phyloP scores from a whole-genome alignment of 352 stramenopile species.

The Thraustochytrium sp. region DNA sequence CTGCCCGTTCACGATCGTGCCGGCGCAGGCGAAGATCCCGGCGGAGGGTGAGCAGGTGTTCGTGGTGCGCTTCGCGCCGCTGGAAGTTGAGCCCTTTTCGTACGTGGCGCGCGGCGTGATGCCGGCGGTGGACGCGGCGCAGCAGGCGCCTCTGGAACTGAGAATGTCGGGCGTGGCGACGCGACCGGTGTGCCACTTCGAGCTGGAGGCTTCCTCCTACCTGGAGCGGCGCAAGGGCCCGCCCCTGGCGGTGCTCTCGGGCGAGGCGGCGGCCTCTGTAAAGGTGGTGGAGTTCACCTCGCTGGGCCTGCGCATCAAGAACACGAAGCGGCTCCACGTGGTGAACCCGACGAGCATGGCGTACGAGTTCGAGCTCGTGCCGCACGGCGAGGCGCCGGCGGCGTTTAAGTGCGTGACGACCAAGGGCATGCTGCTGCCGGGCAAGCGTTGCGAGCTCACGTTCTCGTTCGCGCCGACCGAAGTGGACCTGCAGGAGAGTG shows the following conservation, averaged over 20 bases:
- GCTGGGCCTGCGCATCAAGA: constrained; percentile 76
- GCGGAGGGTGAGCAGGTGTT: constrained; percentile 65
- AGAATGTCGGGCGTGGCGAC: constrained; percentile 66
- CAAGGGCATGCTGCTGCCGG: constrained; percentile 80
- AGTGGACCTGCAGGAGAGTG: constrained; percentile 76
- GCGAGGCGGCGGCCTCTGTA: constrained; percentile 71
- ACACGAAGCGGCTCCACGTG: constrained; percentile 83
- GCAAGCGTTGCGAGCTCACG: constrained; percentile 87
- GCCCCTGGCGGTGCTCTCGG: constrained; percentile 20
- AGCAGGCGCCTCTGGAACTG: constrained; percentile 52
- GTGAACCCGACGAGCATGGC: constrained; percentile 84
- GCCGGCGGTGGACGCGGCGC: not conserved
- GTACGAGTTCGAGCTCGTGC: constrained; percentile 86
- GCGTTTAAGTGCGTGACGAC: constrained; percentile 78
- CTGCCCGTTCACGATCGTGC: constrained; percentile 77
- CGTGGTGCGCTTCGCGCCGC: constrained; percentile 72
- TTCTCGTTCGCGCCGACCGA: constrained; percentile 89
- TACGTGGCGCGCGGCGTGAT: constrained; percentile 56
- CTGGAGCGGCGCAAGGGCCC: constrained; percentile 56
- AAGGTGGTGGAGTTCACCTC: constrained; percentile 85
- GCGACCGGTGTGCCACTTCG: constrained; percentile 83
- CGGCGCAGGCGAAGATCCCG: constrained; percentile 58
- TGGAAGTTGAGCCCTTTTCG: constrained; percentile 78
- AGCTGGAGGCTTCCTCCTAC: constrained; percentile 80
- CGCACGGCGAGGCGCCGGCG: constrained; percentile 63